These are phyloP conservation scores for Penicillium mononematosum DNA, from an alignment of 495 filamentous ascomycete genomes.

Conservation along the genomic window DNA sequence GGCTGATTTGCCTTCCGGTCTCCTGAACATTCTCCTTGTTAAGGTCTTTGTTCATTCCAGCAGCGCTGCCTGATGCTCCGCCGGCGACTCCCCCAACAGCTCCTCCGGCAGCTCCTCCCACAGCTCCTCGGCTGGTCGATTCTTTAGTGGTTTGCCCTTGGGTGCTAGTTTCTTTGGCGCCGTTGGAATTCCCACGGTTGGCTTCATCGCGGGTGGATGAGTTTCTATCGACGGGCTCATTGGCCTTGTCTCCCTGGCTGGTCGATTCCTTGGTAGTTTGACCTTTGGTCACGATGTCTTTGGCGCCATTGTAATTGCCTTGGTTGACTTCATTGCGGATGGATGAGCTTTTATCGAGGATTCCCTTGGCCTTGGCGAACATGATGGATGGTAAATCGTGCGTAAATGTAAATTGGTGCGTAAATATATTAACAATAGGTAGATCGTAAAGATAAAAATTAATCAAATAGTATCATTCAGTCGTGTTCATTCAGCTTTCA, in stretches of 20 bases:
- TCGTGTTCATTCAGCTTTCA: constrained; percentile 11
- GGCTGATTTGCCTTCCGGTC: constrained; percentile 8
- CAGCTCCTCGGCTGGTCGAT: constrained; percentile 5
- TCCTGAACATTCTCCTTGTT: constrained; percentile 14
- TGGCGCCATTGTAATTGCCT: constrained; percentile 16
- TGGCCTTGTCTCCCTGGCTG: constrained; percentile 12
- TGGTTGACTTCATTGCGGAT: constrained; percentile 12
- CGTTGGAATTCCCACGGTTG: constrained; percentile 17
- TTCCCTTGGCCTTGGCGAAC: constrained; percentile 19
- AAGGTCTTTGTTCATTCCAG: constrained; percentile 8
- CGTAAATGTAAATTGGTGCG: not conserved
- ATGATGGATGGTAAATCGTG: constrained; percentile 11
- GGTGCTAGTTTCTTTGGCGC: constrained; percentile 12
- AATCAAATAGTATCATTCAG: constrained; percentile 1
- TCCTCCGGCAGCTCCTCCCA: constrained; percentile 1
- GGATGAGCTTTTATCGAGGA: constrained; percentile 13
- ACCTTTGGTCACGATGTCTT: constrained; percentile 17
- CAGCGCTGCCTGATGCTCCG: constrained; percentile 5
- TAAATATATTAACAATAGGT: not conserved
- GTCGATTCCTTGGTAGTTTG: constrained; percentile 12
- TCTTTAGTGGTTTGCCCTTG: constrained; percentile 17
- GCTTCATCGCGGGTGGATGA: constrained; percentile 13
- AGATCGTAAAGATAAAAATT: constrained; percentile 3
- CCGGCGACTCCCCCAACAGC: not conserved
- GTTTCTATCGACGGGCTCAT: constrained; percentile 16